These are phyloP conservation scores for Boletus tomentosulus DNA, from an alignment of 768 basidiomycete species.

Conservation along the genomic window DNA sequence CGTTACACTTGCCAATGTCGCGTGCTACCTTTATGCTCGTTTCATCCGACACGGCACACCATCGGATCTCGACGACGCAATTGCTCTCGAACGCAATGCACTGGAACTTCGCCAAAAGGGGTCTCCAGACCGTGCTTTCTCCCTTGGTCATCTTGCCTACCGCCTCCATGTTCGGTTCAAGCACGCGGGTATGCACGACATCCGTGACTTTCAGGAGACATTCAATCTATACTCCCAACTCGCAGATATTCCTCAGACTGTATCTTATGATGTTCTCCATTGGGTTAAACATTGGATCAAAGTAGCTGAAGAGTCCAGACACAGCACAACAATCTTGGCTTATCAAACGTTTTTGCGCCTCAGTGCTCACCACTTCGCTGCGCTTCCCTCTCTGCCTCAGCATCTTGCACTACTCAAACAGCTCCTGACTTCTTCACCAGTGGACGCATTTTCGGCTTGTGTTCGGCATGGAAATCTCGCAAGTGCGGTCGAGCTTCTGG, in stretches of 20 bases:
- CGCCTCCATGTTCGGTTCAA: slow-evolving; percentile 22
- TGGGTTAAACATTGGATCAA: neutral
- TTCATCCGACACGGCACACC: neutral
- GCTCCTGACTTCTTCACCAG: neutral
- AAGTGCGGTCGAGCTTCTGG: too few relatives aligned
- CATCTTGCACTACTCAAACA: slow-evolving; percentile 1
- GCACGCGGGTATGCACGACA: too few relatives aligned
- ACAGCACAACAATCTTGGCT: slow-evolving; percentile 8
- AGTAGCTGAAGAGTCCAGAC: slow-evolving; percentile 6
- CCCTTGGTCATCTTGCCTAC: neutral
- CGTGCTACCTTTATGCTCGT: neutral
- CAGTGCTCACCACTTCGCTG: neutral
- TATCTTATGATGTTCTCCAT: neutral
- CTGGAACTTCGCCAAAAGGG: neutral
- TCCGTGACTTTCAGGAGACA: too few relatives aligned
- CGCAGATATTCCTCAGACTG: neutral
- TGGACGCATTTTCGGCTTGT: slow-evolving; percentile 6
- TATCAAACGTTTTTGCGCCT: slow-evolving; percentile 10
- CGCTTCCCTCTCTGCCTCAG: neutral
- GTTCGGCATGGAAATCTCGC: neutral
- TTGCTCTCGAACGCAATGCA: neutral
- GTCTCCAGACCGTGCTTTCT: neutral
- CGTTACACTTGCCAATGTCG: neutral
- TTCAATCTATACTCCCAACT: slow-evolving; percentile 1
- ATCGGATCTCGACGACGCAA: neutral